A percentile compares a stretch with the other conserved stretches of the same genome.
These are phyloP conservation scores for Ascochyta viciae-villosae DNA, from an alignment of 2,329 filamentous ascomycete genomes.

Conservation along the genomic window DNA sequence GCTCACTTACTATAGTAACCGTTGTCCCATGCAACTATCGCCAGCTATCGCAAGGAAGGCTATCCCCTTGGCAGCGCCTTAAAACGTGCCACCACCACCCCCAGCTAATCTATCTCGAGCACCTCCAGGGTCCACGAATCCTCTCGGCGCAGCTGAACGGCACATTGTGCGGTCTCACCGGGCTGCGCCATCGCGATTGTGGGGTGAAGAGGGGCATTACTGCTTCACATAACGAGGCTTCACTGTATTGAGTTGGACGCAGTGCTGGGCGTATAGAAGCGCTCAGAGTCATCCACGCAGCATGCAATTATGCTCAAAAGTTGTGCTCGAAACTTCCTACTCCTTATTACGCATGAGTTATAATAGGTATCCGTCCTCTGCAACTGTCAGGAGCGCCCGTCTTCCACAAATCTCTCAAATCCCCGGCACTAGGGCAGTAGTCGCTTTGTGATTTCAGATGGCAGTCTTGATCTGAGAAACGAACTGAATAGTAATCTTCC, in stretches of 20 bases:
- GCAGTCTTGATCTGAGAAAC: too few species aligned
- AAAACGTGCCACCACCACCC: conserved; percentile 17
- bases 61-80: conserved; percentile 13
- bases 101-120: conserved; percentile 22
- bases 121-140: conserved; percentile 16
- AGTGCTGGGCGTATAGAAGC: conserved; percentile 12
- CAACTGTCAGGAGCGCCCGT: not conserved
- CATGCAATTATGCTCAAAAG: conserved; percentile 8
- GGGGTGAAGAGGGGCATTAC: conserved; percentile 8
- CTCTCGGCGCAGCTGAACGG: conserved; percentile 15
- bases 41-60: conserved; percentile 11
- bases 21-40: conserved; percentile 21
- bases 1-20: conserved; percentile 6
- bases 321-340: conserved; percentile 3
- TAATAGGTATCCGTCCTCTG: not conserved
- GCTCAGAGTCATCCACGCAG: not conserved
- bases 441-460: too few species aligned
- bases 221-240: conserved; percentile 17
- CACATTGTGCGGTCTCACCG: conserved; percentile 4
- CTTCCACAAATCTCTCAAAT: not conserved
- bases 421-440: not conserved
- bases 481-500: too few species aligned
- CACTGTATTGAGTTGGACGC: conserved; percentile 16
- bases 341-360: conserved; percentile 2
- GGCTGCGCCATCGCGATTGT: conserved; percentile 15